These are phyloP conservation scores for Metschnikowia reukaufii DNA, from an alignment of 805 yeast genomes.

Conservation along the genomic window DNA sequence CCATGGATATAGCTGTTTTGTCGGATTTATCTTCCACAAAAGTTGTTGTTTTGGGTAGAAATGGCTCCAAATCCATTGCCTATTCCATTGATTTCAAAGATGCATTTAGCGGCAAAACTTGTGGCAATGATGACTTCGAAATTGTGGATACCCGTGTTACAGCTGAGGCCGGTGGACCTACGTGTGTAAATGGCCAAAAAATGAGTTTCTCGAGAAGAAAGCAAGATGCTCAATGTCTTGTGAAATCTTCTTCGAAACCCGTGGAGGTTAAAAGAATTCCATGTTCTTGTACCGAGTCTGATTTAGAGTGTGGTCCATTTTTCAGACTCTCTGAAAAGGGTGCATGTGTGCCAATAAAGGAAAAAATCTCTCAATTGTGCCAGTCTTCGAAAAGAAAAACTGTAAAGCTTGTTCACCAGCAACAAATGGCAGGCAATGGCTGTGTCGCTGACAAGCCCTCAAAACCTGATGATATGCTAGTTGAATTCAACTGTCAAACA, in stretches of 20 bases:
- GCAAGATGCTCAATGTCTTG: constrained; percentile 62
- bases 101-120: constrained; percentile 51
- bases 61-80: constrained; percentile 20
- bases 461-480: no score
- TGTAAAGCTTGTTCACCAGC: constrained; percentile 39
- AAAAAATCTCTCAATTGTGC: constrained; percentile 28
- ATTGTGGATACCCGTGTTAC: constrained; percentile 54
- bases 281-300: constrained; percentile 64
- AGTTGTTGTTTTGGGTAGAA: constrained; percentile 51
- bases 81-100: constrained; percentile 54
- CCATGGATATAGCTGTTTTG: constrained; percentile 44
- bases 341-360: constrained; percentile 46
- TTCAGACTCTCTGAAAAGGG: constrained; percentile 34
- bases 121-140: constrained; percentile 60
- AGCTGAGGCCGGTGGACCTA: constrained; percentile 29
- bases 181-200: constrained; percentile 69
- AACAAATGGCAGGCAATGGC: constrained; percentile 43
- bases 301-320: constrained; percentile 69
- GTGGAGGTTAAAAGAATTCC: constrained; percentile 48
- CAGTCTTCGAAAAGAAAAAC: constrained; percentile 20
- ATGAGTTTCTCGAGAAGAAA: constrained; percentile 67
- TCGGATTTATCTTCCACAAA: constrained; percentile 45
- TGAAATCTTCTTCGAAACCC: constrained; percentile 48
- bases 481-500: constrained; percentile 19
- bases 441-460: no score